Base-by-base conservation (phyloP, 2,329 filamentous ascomycete species). In the Colletotrichum spaethianum region DNA sequence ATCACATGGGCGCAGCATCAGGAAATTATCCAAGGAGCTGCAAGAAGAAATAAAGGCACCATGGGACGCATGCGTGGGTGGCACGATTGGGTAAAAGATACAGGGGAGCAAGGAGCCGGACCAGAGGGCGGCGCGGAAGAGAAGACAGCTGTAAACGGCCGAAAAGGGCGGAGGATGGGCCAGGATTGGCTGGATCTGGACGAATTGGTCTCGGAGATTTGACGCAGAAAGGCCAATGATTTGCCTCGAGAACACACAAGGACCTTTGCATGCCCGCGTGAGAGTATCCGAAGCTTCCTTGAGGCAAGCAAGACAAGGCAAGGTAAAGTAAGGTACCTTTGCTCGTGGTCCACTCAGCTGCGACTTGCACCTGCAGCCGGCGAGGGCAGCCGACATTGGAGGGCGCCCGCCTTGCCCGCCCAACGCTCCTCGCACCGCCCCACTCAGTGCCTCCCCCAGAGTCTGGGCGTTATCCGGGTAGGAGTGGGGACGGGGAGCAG, bases 151-250 rank as follows among this genome's bases (percentile, higher is more conserved):
- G 64, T 52, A 38, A 40, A 18, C 16, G 69, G 57, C 65, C 65
- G 26, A 40, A 60, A 69, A 40, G 53, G 59, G 44, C 26, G 20
- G 69, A 46, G 6, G 14, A 53, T 60, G 59, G 8, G 23, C 23
- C 23, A 5, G 69, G 59, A 69, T 70, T 72, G 65, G 65, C 44
- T 64, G 52, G 52, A 16, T n/a, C 26, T 28, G 26, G 26, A 62
- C 42, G 52, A 46, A 55, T 52, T 42, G 63, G 38, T 42, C 55
- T 70, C 70, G 70, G 70, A 72, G 60, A 72, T 70, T 72, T 64
- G 70, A 70, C 53, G 60, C 46, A 55, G 46, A 63, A 40, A 63
- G 59, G 59, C 69, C 52, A 72, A 72, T 72, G 44, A 63, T 60
- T 63, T 52, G 36, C 65, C 12, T 72, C 14, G 44, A 63, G 31